These are phyloP conservation scores for Achaetomium macrosporum DNA, from an alignment of 2,329 filamentous ascomycete genomes.

Conservation along the genomic window DNA sequence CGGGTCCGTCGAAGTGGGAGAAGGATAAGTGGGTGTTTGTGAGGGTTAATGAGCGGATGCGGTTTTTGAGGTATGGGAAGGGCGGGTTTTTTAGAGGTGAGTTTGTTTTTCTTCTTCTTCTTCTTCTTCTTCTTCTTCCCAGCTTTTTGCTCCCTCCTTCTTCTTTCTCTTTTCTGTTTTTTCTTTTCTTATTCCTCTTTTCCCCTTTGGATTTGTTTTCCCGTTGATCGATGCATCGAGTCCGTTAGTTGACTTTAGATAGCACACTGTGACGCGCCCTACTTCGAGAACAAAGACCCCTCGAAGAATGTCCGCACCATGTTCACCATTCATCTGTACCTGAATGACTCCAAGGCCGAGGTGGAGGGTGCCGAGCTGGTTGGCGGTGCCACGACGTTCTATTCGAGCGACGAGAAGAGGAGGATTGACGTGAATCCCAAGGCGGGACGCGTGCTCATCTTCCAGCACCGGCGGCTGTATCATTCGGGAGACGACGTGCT, in stretches of 20 bases:
- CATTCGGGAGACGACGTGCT: constrained; percentile 51
- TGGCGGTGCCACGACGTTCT: constrained; percentile 52
- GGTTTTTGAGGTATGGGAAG: constrained; percentile 66
- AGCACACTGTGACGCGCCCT: constrained; percentile 65
- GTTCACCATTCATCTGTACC: constrained; percentile 52
- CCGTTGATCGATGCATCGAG: not conserved
- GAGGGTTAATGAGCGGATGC: constrained; percentile 64
- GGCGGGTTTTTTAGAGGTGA: constrained; percentile 66
- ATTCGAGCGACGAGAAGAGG: constrained; percentile 38
- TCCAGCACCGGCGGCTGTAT: constrained; percentile 47
- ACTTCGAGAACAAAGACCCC: constrained; percentile 47
- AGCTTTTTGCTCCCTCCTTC: not conserved
- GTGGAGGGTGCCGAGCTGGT: constrained; percentile 33
- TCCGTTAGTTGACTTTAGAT: constrained; percentile 16
- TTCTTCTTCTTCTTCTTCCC: not conserved
- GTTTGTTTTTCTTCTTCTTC: constrained; percentile 17
- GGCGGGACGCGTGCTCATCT: constrained; percentile 53
- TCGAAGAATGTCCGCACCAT: constrained; percentile 37
- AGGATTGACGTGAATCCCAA: constrained; percentile 50
- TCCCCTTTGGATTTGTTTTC: not conserved
- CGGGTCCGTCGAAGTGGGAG: constrained; percentile 17
- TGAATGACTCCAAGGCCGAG: constrained; percentile 44
- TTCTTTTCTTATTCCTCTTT: not conserved
- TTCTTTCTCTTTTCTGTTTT: not conserved
- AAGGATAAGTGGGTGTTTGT: constrained; percentile 37